Percentiles rank a stretch among this genome's conserved stretches.
phyloP scores from a whole-genome alignment of 176 grass and related monocot genomes.

The Phoenix dactylifera region DNA sequence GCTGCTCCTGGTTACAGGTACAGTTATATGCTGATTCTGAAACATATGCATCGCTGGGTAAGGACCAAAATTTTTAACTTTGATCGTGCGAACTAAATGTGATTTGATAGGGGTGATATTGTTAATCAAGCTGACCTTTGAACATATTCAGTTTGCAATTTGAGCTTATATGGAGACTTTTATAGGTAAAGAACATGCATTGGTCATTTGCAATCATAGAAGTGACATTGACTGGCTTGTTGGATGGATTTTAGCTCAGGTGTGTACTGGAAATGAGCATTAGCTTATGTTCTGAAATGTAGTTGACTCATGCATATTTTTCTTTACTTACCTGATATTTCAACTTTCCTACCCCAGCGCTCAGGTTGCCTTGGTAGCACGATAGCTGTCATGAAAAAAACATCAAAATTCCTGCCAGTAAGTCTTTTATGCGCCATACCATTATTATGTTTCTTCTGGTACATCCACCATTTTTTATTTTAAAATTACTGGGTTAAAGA shows the following conservation, averaged over 20 bases:
- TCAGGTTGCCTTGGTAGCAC: slow-evolving; percentile 87
- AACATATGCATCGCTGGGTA: slow-evolving; percentile 57
- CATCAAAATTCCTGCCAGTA: slow-evolving; percentile 78
- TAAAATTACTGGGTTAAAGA: too few relatives aligned
- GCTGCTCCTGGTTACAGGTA: slow-evolving; percentile 34
- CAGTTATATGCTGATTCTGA: slow-evolving; percentile 52
- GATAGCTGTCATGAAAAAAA: slow-evolving; percentile 92
- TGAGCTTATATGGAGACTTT: slow-evolving; percentile 19
- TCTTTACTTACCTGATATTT: background rate
- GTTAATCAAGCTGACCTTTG: background rate
- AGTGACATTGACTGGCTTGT: slow-evolving; percentile 96
- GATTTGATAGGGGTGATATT: background rate
- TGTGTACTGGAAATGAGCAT: slow-evolving; percentile 9
- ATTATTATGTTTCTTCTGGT: too few relatives aligned
- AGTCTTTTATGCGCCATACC: slow-evolving; percentile 7
- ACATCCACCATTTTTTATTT: too few relatives aligned
- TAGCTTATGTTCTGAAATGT: too few relatives aligned
- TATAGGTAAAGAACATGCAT: slow-evolving; percentile 74
- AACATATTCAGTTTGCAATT: background rate
- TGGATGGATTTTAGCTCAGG: slow-evolving; percentile 86
- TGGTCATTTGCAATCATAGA: slow-evolving; percentile 67
- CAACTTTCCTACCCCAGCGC: slow-evolving; percentile 31
- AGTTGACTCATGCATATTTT: too few relatives aligned
- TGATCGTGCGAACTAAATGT: background rate
- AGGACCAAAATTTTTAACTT: slow-evolving; percentile 1